A percentile compares a stretch with the other conserved stretches of the same genome.
These are phyloP conservation scores for Spathaspora boniae DNA, from an alignment of 805 yeast genomes.

Conservation along the genomic window DNA sequence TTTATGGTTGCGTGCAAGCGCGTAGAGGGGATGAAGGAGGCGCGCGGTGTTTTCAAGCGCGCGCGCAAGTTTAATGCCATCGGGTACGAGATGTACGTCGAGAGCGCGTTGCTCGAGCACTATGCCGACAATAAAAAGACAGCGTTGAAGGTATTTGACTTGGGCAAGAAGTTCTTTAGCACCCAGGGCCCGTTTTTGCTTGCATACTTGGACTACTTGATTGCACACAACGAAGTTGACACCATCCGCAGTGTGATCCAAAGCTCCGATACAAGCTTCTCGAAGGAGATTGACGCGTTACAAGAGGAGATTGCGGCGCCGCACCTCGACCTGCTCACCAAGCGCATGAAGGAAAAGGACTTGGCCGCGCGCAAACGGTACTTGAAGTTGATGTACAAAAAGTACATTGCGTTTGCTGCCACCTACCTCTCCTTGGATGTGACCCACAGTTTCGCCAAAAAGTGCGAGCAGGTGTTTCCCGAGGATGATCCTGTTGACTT, in stretches of 20 bases:
- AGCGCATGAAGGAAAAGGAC: slow-evolving; percentile 42
- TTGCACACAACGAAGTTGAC: slow-evolving; percentile 63
- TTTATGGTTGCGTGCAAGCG: slow-evolving; percentile 73
- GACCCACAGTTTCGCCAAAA: slow-evolving; percentile 59
- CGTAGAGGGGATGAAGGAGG: slow-evolving; percentile 62
- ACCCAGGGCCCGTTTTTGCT: slow-evolving; percentile 59
- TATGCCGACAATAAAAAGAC: slow-evolving; percentile 62
- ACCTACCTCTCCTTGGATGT: slow-evolving; percentile 68
- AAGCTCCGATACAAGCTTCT: slow-evolving; percentile 56
- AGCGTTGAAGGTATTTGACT: slow-evolving; percentile 72
- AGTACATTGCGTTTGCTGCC: slow-evolving; percentile 66
- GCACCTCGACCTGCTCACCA: slow-evolving; percentile 29
- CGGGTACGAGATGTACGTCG: slow-evolving; percentile 75
- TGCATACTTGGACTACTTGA: slow-evolving; percentile 69
- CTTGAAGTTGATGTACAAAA: slow-evolving; percentile 30
- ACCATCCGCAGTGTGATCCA: slow-evolving; percentile 83
- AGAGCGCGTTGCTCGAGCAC: slow-evolving; percentile 79
- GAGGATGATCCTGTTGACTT: slow-evolving; percentile 44
- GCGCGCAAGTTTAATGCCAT: slow-evolving; percentile 61
- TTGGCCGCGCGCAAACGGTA: slow-evolving; percentile 21
- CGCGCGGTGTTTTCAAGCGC: slow-evolving; percentile 66
- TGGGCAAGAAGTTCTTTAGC: slow-evolving; percentile 62
- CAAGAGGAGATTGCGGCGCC: slow-evolving; percentile 22
- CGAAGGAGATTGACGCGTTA: slow-evolving; percentile 31
- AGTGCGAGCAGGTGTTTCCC: slow-evolving; percentile 66